Conservation (phyloP, 2,329 filamentous ascomycete genomes). For the Pseudogymnoascus sp. region DNA sequence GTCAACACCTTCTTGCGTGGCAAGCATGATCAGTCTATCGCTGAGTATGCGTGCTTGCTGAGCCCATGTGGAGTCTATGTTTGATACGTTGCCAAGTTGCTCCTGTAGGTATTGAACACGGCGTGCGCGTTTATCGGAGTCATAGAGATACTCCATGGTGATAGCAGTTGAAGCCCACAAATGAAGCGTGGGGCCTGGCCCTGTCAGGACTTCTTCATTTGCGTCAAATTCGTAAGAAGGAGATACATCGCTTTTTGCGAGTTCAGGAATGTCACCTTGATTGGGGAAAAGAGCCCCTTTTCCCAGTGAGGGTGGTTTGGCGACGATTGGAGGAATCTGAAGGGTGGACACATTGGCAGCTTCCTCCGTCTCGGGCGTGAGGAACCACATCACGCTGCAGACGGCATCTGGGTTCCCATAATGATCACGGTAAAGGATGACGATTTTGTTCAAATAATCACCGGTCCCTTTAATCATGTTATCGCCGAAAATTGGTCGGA, state of each 20-base stretch:
- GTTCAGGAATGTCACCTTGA: neutral
- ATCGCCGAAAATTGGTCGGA: neutral
- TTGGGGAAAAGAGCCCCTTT: neutral
- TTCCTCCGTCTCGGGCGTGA: neutral
- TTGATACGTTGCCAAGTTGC: neutral
- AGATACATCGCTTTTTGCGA: neutral
- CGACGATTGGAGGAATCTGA: neutral
- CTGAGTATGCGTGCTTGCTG: neutral
- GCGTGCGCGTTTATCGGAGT: neutral
- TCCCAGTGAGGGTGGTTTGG: neutral
- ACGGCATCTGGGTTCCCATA: neutral
- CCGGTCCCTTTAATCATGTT: neutral
- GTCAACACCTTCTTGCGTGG: neutral
- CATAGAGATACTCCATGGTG: neutral
- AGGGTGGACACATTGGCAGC: neutral
- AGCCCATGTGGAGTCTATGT: neutral
- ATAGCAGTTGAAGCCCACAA: neutral
- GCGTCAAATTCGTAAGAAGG: neutral
- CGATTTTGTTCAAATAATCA: neutral
- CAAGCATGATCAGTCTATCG: constrained; percentile 1
- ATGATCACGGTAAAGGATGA: neutral
- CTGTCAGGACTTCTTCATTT: neutral
- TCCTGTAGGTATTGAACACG: neutral
- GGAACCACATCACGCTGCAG: neutral
- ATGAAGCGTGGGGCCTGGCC: neutral